phyloP scores from a whole-genome alignment of 805 yeast genomes.

The Myxozyma udenii region DNA sequence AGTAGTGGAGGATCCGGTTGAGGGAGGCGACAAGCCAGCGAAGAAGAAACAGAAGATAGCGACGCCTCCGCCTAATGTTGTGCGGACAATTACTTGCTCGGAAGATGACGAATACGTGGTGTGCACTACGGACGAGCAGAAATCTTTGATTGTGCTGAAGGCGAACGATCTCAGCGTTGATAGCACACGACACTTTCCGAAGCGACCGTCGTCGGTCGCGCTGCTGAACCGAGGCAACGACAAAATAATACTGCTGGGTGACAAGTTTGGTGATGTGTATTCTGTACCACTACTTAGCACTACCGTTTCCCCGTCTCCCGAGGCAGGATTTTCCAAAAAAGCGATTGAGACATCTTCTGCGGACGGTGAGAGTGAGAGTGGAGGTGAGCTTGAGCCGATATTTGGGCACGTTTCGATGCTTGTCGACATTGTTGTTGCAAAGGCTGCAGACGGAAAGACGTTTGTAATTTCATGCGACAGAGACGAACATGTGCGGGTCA shows the following conservation, averaged over 20 bases:
- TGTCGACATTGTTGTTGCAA: slow-evolving; percentile 60
- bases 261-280: slow-evolving; percentile 95
- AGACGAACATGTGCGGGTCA: slow-evolving; percentile 90
- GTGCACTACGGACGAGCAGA: slow-evolving; percentile 78
- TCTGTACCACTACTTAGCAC: slow-evolving; percentile 45
- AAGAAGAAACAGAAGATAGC: slow-evolving; percentile 23
- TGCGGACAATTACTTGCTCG: slow-evolving; percentile 59
- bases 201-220: slow-evolving; percentile 85
- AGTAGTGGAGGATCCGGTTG: background rate
- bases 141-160: slow-evolving; percentile 64
- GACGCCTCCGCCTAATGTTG: slow-evolving; percentile 45
- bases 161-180: slow-evolving; percentile 11
- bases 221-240: slow-evolving; percentile 40
- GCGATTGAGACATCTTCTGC: slow-evolving; percentile 12
- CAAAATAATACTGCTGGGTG: slow-evolving; percentile 70
- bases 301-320: slow-evolving; percentile 31
- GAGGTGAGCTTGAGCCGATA: slow-evolving; percentile 53
- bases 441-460: slow-evolving; percentile 45
- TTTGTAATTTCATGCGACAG: slow-evolving; percentile 80
- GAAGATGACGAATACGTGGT: slow-evolving; percentile 55
- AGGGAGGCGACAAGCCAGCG: slow-evolving; percentile 4
- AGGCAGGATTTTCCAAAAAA: background rate
- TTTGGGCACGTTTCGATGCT: slow-evolving; percentile 97
- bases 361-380: slow-evolving; percentile 13
- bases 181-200: slow-evolving; percentile 49